phyloP scores from a whole-genome alignment of 305 asterid species.

The Fraxinus baroniana region DNA sequence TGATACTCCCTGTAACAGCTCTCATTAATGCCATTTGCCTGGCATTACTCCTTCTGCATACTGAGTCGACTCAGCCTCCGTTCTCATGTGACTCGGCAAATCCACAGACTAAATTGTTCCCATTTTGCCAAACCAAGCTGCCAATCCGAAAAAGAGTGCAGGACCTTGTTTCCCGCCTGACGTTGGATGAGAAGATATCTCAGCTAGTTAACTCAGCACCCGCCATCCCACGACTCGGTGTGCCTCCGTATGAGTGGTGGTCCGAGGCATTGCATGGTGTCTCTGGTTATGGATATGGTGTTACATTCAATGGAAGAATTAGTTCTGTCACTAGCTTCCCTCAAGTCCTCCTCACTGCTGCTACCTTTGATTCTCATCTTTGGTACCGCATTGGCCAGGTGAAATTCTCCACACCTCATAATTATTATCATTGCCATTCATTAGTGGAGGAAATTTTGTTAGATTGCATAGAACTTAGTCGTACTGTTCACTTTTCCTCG shows the following conservation, averaged over 20 bases:
- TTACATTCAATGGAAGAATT: constrained; percentile 45
- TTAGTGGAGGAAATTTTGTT: constrained; percentile 8
- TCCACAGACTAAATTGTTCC: constrained; percentile 35
- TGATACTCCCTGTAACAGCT: neutral
- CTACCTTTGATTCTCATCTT: constrained; percentile 66
- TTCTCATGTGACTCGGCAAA: constrained; percentile 53
- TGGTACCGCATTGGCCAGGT: constrained; percentile 90
- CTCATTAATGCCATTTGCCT: neutral
- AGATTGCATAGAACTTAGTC: neutral
- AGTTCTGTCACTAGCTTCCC: constrained; percentile 69
- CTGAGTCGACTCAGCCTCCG: constrained; percentile 42
- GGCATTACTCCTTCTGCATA: constrained; percentile 7
- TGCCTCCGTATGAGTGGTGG: constrained; percentile 89
- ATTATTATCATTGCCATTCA: neutral
- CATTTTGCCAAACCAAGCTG: constrained; percentile 49
- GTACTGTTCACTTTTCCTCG: neutral
- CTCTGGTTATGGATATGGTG: constrained; percentile 58
- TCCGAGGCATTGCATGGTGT: constrained; percentile 89
- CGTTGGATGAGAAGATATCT: constrained; percentile 67
- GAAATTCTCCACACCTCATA: neutral
- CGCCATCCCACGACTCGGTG: constrained; percentile 65
- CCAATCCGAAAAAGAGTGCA: constrained; percentile 41
- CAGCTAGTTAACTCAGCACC: constrained; percentile 71
- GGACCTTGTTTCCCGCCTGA: constrained; percentile 65
- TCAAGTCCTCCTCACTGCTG: constrained; percentile 77